These are phyloP conservation scores for Lichtheimia corymbifera DNA, from an alignment of 371 early-diverging fungal species.

Conservation along the genomic window DNA sequence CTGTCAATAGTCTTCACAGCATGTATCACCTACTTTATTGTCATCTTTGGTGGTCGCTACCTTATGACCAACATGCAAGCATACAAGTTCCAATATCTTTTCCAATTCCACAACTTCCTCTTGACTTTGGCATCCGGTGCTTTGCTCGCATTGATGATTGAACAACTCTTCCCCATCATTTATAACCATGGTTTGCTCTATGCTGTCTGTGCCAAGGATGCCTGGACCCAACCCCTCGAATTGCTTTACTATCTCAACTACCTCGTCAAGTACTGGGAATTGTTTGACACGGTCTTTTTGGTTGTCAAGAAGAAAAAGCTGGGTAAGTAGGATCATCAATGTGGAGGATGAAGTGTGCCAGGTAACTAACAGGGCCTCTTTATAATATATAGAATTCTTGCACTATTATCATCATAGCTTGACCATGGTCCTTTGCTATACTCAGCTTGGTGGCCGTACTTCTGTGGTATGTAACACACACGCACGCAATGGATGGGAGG, in stretches of 20 bases:
- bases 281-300: constrained; percentile 42
- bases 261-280: constrained; percentile 84
- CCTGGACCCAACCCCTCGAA: constrained; percentile 76
- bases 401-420: constrained; percentile 92
- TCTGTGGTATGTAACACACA: constrained; percentile 71
- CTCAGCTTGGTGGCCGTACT: constrained; percentile 79
- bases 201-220: constrained; percentile 64
- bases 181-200: constrained; percentile 65
- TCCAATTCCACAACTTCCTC: constrained; percentile 75
- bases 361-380: not conserved
- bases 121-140: constrained; percentile 67
- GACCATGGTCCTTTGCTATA: constrained; percentile 88
- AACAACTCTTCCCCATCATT: constrained; percentile 68
- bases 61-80: constrained; percentile 64
- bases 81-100: constrained; percentile 61
- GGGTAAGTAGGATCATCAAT: constrained; percentile 20
- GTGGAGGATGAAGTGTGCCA: not conserved
- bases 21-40: constrained; percentile 62
- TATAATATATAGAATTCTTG: constrained; percentile 64
- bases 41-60: constrained; percentile 72
- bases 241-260: constrained; percentile 83
- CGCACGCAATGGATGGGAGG: constrained; percentile 6
- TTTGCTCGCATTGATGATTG: constrained; percentile 65
- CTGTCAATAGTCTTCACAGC: constrained; percentile 39
- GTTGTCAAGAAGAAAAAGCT: constrained; percentile 37